Evolutionary conservation across 1,284 basidiomycete genomes (phyloP).

Genomic region (Leccinum pachyderme): DNA sequence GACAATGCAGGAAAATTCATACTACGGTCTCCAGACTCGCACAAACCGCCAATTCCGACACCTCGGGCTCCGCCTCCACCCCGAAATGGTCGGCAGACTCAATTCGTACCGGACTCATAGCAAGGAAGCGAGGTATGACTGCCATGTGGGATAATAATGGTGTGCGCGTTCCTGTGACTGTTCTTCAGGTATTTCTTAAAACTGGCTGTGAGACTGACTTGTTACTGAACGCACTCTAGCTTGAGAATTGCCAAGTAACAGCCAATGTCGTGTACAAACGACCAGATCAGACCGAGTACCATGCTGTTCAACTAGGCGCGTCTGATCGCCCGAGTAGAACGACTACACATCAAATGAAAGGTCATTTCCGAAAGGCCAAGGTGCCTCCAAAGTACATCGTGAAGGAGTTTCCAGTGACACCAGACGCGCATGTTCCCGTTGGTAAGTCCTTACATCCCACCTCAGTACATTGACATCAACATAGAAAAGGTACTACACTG

Average conservation of each 20-base stretch:
- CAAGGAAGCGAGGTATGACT: slow-evolving; percentile 95
- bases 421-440: slow-evolving; percentile 87
- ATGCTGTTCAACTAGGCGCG: slow-evolving; percentile 85
- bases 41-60: slow-evolving; percentile 29
- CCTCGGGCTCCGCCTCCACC: slow-evolving; percentile 26
- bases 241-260: slow-evolving; percentile 85
- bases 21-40: slow-evolving; percentile 38
- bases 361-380: slow-evolving; percentile 84
- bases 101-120: slow-evolving; percentile 91
- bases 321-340: slow-evolving; percentile 68
- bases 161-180: slow-evolving; percentile 84
- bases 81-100: slow-evolving; percentile 85
- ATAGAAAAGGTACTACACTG: slow-evolving; percentile 71
- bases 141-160: slow-evolving; percentile 92
- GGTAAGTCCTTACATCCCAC: slow-evolving; percentile 44
- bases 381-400: slow-evolving; percentile 87
- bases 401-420: slow-evolving; percentile 86
- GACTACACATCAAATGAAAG: slow-evolving; percentile 73
- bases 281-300: slow-evolving; percentile 68
- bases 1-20: slow-evolving; percentile 39
- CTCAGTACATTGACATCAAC: background rate
- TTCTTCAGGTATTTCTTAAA: slow-evolving; percentile 77
- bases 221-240: slow-evolving; percentile 39
- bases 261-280: slow-evolving; percentile 68
- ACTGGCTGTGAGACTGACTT: background rate